Evolutionary conservation across 495 filamentous ascomycete genomes (phyloP), one percentile per base, ranked within the genome.

Genomic region (Staphylotrichum longicolle): DNA sequence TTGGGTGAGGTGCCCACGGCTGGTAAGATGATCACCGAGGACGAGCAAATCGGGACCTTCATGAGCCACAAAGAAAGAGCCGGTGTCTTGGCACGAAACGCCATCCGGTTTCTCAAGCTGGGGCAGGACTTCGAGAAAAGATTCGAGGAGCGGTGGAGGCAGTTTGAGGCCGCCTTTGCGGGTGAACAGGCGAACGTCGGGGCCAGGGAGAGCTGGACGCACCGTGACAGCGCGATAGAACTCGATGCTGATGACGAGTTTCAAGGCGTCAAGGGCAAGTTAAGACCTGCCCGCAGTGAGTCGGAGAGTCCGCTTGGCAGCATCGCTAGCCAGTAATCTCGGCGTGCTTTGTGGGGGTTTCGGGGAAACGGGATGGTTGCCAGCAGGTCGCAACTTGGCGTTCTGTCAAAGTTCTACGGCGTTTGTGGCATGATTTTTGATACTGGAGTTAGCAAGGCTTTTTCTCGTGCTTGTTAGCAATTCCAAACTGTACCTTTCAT

Each of bases 1-100:
- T 40, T 71, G 15, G 69, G 69, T 5, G 66, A 71, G 54, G 66
- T 71, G 6, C 69, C 69, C 0, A 48, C 67, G 12, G 66, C 69
- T 9, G 66, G 66, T 5, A 63, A 64, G 58, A 68, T 68, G 63
- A 40, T 71, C 6, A 40, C 65, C 6, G 62, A 65, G 7, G 62
- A 68, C 49, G 64, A 65, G 40, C 54, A 41, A n/a, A 60, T 71
- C 0, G 55, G 62, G 39, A n/a, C 11, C n/a, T 71, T 68, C 32
- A 60, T 71, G 62, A 65, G 40, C 30, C 69, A 62, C 64, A 57
- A 59, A 44, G 64, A 71, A 44, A 50, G 63, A 54, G 69, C 66
- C 6, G 63, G 64, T 33, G 44, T 71, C 14, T 33, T 71, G 54
- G 62, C 49, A 37, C 41, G 54, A 40, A 71, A 71, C 41, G 63